Evolutionary conservation across 805 yeast genomes (phyloP).

Genomic region (Millerozyma acaciae): DNA sequence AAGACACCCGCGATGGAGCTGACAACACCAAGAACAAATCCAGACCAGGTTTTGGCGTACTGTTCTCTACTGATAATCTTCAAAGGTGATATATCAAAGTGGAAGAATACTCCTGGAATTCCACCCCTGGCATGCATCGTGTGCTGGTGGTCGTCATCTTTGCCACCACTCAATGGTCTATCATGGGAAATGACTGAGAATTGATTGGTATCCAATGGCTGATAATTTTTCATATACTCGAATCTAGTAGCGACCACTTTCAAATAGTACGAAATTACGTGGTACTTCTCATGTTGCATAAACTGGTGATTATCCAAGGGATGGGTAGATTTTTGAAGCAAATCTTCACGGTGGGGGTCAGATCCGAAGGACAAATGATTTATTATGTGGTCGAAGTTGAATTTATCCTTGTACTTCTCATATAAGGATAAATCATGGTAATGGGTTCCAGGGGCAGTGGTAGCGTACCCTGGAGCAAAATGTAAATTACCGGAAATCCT

Average conservation of each 20-base stretch:
- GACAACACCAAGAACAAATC: conserved; percentile 75
- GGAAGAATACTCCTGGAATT: conserved; percentile 80
- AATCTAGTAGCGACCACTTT: conserved; percentile 89
- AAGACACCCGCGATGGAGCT: conserved; percentile 91
- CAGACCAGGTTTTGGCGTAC: conserved; percentile 72
- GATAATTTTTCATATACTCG: conserved; percentile 55
- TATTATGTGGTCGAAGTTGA: conserved; percentile 73
- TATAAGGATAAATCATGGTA: conserved; percentile 82
- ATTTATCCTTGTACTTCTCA: conserved; percentile 48
- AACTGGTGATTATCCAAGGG: conserved; percentile 61
- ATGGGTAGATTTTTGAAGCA: conserved; percentile 43
- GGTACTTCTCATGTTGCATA: conserved; percentile 47
- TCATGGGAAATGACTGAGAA: conserved; percentile 86
- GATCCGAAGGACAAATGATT: conserved; percentile 84
- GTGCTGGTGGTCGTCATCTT: conserved; percentile 87
- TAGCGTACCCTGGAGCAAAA: conserved; percentile 92
- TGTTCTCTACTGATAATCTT: conserved; percentile 83
- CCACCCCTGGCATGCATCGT: conserved; percentile 84
- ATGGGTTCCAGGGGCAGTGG: conserved; percentile 57
- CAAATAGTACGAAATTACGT: conserved; percentile 70
- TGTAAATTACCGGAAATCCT: conserved; percentile 89
- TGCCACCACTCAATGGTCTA: conserved; percentile 80
- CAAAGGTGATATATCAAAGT: conserved; percentile 90
- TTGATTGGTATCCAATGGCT: conserved; percentile 75
- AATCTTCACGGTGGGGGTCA: conserved; percentile 37